Evolutionary conservation across 495 filamentous ascomycete genomes (phyloP), one percentile per base, ranked within the genome.

Genomic region (Talaromyces liani): DNA sequence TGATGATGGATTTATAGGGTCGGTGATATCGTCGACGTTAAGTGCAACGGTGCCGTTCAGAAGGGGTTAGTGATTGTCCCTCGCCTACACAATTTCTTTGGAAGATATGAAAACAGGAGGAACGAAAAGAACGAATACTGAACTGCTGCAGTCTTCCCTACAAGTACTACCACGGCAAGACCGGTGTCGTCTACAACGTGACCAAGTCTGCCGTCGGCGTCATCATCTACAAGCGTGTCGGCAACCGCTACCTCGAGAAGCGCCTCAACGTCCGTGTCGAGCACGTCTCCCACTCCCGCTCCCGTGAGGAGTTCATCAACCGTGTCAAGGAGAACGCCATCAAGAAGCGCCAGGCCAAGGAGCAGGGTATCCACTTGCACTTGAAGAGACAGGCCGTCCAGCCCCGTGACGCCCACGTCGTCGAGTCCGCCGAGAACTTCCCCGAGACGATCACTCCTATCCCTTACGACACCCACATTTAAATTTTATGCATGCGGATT

Each of bases 81-180:
- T 31, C 29, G 49, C 62, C 14, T 34, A 60, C 57, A 31, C 25
- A 36, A 53, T 62, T 29, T 53, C 20, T 9, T 62, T 41, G 0
- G 45, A 24, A 2, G 5, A 24, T 24, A 2, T 18, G 20, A 39
- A 41, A 39, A 6, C 10, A 41, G 18, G 39, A 31, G 20, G 20
- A 36, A 41, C 24, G 27, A 9, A 20, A 49, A 24, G 60, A 31
- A 27, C 20, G n/a, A 22, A 18, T 62, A 49, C 60, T 62, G 34
- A 64, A 58, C 41, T n/a, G 31, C 12, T 53, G 82, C 75, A 93
- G 91, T 84, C 93, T 96, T 91, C 93, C 93, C 71, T 91, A 93
- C 88, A 97, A 97, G 85, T 89, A 96, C 81, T 97, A 95, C 88
- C 92, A 97, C 84, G 92, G 92, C 72, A 97, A 96, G 89, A 97